These are phyloP conservation scores for Aspergillus cejpii DNA, from an alignment of 2,329 filamentous ascomycete species.

Conservation along the genomic window DNA sequence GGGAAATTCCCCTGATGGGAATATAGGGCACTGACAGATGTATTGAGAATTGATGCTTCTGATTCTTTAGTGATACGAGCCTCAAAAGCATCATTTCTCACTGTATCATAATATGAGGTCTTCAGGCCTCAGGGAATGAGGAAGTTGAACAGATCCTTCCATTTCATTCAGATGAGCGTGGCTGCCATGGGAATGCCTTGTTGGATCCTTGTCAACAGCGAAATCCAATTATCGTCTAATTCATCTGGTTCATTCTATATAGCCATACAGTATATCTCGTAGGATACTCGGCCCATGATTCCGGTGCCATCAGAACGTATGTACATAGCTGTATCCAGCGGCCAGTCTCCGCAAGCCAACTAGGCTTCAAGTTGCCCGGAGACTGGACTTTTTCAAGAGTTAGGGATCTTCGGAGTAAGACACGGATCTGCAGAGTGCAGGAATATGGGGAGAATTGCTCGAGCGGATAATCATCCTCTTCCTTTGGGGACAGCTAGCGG, in stretches of 20 bases:
- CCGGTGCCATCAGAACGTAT: not conserved
- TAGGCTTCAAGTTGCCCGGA: too few relatives aligned
- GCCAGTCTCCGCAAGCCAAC: too few relatives aligned
- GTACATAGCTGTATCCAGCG: too few relatives aligned
- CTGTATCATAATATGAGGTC: too few relatives aligned
- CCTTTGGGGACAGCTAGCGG: not conserved
- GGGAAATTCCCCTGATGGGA: too few relatives aligned
- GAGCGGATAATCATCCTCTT: not conserved
- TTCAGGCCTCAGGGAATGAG: too few relatives aligned
- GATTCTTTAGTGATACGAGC: too few relatives aligned
- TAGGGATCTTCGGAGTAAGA: not conserved
- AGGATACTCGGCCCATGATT: not conserved
- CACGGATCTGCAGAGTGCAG: not conserved
- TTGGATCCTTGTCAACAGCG: too few relatives aligned
- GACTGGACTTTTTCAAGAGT: too few relatives aligned
- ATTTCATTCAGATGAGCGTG: not conserved
- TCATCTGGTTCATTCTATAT: not conserved
- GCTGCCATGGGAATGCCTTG: not conserved
- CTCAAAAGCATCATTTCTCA: too few relatives aligned
- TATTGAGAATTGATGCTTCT: too few relatives aligned
- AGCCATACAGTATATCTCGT: not conserved
- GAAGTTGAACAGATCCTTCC: not conserved
- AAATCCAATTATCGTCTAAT: not conserved
- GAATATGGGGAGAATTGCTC: not conserved
- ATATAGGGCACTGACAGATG: too few relatives aligned